Evolutionary conservation across 352 stramenopile species (phyloP).

Genomic region (Phytophthora hibernalis): DNA sequence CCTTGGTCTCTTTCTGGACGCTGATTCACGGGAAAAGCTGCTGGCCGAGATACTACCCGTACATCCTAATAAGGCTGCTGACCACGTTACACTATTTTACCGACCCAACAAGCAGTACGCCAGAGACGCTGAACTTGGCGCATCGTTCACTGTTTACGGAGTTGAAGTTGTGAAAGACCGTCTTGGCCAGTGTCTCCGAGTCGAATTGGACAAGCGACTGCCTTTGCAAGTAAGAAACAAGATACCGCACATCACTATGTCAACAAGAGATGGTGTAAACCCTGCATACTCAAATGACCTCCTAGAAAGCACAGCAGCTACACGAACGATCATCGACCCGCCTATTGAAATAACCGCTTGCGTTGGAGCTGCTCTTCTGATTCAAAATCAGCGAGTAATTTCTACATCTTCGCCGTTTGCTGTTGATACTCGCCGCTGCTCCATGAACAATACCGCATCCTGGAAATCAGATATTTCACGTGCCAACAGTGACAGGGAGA

Average conservation of each 20-base stretch:
- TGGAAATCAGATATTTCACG: background rate
- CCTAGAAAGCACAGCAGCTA: constrained; percentile 32
- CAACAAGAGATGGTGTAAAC: constrained; percentile 47
- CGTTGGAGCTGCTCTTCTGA: constrained; percentile 45
- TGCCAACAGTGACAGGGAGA: background rate
- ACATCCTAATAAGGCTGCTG: constrained; percentile 52
- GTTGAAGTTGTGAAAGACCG: constrained; percentile 55
- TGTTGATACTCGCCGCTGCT: constrained; percentile 9
- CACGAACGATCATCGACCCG: constrained; percentile 30
- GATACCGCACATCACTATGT: constrained; percentile 72
- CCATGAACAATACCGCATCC: background rate
- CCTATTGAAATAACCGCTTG: constrained; percentile 29
- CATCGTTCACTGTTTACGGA: constrained; percentile 40
- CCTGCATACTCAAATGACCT: constrained; percentile 79
- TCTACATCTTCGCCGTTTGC: constrained; percentile 46
- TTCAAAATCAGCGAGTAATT: constrained; percentile 51
- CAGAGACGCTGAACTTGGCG: constrained; percentile 52
- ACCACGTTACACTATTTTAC: constrained; percentile 79
- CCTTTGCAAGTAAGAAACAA: constrained; percentile 57
- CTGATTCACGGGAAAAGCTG: constrained; percentile 40
- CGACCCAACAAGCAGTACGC: constrained; percentile 61
- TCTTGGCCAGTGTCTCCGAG: constrained; percentile 54
- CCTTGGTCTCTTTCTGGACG: constrained; percentile 62
- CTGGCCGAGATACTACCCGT: constrained; percentile 32
- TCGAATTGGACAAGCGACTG: constrained; percentile 50